These are phyloP conservation scores for Boletus patriciae DNA, from an alignment of 768 basidiomycete genomes.

Conservation along the genomic window DNA sequence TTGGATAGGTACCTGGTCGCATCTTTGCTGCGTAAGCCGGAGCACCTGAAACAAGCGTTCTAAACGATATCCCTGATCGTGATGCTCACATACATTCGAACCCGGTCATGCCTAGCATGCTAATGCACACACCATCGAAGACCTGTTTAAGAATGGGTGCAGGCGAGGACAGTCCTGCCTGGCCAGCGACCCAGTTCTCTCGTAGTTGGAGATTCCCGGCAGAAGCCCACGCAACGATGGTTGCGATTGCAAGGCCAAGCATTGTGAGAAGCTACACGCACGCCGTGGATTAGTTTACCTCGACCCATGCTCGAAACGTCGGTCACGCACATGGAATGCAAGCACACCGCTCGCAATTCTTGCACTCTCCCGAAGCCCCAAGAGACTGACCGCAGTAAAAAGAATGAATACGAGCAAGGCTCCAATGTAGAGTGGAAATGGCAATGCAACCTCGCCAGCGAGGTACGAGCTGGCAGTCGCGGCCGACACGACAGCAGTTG, in stretches of 20 bases:
- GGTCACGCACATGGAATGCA: constrained; percentile 52
- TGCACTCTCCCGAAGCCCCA: constrained; percentile 63
- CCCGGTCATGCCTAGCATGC: constrained; percentile 71
- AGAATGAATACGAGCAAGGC: constrained; percentile 53
- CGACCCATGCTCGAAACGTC: background rate
- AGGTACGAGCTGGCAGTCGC: constrained; percentile 71
- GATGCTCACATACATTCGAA: constrained; percentile 51
- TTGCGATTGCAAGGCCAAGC: constrained; percentile 50
- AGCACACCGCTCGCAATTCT: constrained; percentile 58
- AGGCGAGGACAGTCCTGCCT: constrained; percentile 30
- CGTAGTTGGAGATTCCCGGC: constrained; percentile 48
- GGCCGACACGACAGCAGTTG: constrained; percentile 70
- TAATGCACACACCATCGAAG: constrained; percentile 68
- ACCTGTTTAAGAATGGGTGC: constrained; percentile 43
- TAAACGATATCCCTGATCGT: background rate
- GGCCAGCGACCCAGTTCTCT: constrained; percentile 53
- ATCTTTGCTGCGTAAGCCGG: constrained; percentile 68
- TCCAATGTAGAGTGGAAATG: constrained; percentile 54
- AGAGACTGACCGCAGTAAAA: constrained; percentile 55
- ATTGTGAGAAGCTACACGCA: constrained; percentile 52
- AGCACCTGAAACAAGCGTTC: constrained; percentile 39
- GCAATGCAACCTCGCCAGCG: constrained; percentile 57
- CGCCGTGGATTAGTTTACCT: background rate
- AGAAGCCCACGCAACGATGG: constrained; percentile 51
- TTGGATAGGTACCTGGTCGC: constrained; percentile 52